Conservation (phyloP, 139 green algal species). For the Tetradesmus lagerheimii region DNA sequence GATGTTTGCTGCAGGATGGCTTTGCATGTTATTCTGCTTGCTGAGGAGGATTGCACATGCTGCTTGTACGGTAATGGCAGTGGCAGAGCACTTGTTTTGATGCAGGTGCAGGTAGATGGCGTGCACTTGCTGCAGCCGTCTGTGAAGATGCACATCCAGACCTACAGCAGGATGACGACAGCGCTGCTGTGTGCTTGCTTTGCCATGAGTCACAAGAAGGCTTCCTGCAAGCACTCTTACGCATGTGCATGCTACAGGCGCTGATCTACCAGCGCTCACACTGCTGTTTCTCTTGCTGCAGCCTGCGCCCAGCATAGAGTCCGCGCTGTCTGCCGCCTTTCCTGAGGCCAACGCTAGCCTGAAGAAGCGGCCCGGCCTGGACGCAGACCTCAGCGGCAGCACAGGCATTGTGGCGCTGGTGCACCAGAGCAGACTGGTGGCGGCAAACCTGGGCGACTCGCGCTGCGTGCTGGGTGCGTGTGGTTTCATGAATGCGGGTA, state of each 20-base stretch:
- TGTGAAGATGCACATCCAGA: no score
- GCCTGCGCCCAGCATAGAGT: slow-evolving; percentile 19
- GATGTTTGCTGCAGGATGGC: no score
- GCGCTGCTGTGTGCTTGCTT: no score
- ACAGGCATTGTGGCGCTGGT: slow-evolving; percentile 52
- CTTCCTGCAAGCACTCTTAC: no score
- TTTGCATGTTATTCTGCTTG: no score
- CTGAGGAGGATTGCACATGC: no score
- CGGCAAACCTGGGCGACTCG: slow-evolving; percentile 67
- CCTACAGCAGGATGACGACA: not conserved
- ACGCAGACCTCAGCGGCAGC: slow-evolving; percentile 48
- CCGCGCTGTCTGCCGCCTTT: slow-evolving; percentile 32
- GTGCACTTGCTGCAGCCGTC: not conserved
- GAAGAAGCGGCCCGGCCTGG: not conserved
- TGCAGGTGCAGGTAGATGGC: not conserved
- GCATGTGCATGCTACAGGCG: not conserved
- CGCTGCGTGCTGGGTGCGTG: slow-evolving; percentile 57
- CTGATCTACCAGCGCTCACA: no score
- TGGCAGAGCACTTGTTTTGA: not conserved
- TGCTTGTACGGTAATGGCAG: not conserved
- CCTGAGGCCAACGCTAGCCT: slow-evolving; percentile 43
- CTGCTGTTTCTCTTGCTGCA: slow-evolving; percentile 1
- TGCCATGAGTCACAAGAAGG: no score
- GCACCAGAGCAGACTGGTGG: slow-evolving; percentile 43
- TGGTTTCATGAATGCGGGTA: no score